phyloP scores from a whole-genome alignment of 306 rosid genomes.

The Comarum palustre region DNA sequence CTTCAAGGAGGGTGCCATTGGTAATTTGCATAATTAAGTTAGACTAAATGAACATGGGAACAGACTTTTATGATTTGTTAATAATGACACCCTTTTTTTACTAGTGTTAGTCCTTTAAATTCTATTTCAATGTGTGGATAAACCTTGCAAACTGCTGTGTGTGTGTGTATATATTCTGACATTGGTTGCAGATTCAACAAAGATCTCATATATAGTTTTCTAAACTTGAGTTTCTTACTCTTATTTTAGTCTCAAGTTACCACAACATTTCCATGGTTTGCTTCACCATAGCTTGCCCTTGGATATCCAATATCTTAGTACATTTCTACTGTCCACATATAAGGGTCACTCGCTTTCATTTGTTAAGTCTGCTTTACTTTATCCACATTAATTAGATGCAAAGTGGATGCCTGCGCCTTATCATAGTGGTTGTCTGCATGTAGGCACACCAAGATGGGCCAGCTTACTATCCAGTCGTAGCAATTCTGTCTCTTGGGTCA shows the following conservation, averaged over 20 bases:
- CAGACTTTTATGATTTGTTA: background rate
- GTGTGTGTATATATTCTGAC: background rate
- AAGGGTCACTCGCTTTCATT: background rate
- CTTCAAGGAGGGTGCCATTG: background rate
- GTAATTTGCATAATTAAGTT: background rate
- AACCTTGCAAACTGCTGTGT: background rate
- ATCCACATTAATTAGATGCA: background rate
- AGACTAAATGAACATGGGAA: background rate
- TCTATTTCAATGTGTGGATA: background rate
- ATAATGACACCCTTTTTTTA: background rate
- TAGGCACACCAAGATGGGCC: slow-evolving; percentile 96
- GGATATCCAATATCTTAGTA: background rate
- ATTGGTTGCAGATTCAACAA: background rate
- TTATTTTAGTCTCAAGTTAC: background rate
- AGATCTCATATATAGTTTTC: background rate
- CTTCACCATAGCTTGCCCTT: background rate
- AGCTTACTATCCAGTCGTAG: slow-evolving; percentile 84
- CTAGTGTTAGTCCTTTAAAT: background rate
- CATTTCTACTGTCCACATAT: background rate
- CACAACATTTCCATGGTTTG: background rate
- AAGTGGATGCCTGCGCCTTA: background rate
- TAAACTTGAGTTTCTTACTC: background rate
- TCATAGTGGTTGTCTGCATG: slow-evolving; percentile 20
- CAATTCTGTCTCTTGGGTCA: slow-evolving; percentile 83
- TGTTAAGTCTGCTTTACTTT: background rate